Conservation (phyloP, 495 filamentous ascomycete genomes). For the Xylona heveae region DNA sequence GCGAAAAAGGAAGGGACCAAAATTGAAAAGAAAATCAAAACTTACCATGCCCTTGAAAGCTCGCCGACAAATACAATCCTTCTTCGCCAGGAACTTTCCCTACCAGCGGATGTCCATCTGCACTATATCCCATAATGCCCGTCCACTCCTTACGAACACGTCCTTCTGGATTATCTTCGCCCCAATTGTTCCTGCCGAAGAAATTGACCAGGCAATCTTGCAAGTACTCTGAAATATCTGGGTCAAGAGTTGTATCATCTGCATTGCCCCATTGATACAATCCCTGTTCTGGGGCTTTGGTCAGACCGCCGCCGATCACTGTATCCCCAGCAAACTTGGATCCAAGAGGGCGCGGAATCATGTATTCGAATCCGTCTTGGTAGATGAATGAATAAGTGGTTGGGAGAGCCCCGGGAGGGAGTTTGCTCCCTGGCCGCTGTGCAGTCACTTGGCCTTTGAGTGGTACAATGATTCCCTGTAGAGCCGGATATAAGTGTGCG, state of each 20-base stretch:
- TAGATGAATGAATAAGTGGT: constrained; percentile 43
- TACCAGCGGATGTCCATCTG: constrained; percentile 34
- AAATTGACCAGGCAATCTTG: constrained; percentile 10
- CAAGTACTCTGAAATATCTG: constrained; percentile 30
- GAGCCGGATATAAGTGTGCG: constrained; percentile 28
- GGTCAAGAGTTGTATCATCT: constrained; percentile 35
- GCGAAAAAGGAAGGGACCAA: no score
- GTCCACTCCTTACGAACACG: constrained; percentile 38
- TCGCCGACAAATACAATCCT: background rate
- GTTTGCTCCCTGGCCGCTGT: constrained; percentile 26
- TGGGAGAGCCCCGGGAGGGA: constrained; percentile 22
- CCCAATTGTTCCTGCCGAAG: constrained; percentile 22
- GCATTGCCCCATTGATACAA: constrained; percentile 4
- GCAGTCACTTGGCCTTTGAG: constrained; percentile 46
- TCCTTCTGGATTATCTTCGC: constrained; percentile 30
- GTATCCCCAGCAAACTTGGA: constrained; percentile 30
- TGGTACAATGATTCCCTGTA: constrained; percentile 41
- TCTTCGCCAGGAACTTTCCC: constrained; percentile 15
- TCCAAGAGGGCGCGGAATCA: constrained; percentile 34
- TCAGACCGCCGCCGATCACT: constrained; percentile 48
- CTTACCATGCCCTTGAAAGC: no score
- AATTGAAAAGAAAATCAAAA: no score
- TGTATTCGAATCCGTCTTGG: constrained; percentile 37
- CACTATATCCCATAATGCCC: constrained; percentile 37
- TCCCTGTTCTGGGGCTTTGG: constrained; percentile 22